A percentile compares a stretch with the other conserved stretches of the same genome.
Evolutionary conservation across 129 eudicot species (phyloP).

Genomic region (Gnaphalium uliginosum): DNA sequence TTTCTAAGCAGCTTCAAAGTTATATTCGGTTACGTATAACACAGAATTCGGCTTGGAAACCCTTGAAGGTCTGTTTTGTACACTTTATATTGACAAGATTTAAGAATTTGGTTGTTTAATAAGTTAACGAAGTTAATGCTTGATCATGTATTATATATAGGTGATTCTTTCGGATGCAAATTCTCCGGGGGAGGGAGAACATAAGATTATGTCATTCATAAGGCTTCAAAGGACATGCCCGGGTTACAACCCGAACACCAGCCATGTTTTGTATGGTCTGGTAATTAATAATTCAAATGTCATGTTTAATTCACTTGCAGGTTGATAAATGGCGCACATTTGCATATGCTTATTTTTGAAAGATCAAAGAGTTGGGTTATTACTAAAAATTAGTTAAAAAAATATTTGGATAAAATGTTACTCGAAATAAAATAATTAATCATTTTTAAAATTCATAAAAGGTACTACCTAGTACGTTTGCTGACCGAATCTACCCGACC

Average conservation of each 20-base stretch:
- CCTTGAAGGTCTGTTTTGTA: conserved; percentile 32
- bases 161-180: conserved; percentile 57
- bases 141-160: conserved; percentile 19
- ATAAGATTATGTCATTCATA: conserved; percentile 60
- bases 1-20: conserved; percentile 39
- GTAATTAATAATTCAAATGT: conserved; percentile 27
- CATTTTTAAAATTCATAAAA: too few relatives aligned
- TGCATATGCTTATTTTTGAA: too few relatives aligned
- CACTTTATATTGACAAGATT: neutral
- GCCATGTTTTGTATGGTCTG: conserved; percentile 73
- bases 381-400: too few relatives aligned
- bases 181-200: conserved; percentile 78
- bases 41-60: conserved; percentile 42
- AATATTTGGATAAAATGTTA: too few relatives aligned
- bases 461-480: too few relatives aligned
- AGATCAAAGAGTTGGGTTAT: too few relatives aligned
- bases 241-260: conserved; percentile 47
- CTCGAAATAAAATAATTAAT: too few relatives aligned
- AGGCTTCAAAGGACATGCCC: conserved; percentile 45
- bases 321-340: neutral
- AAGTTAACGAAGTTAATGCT: neutral
- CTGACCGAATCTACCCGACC: too few relatives aligned
- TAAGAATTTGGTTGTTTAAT: neutral
- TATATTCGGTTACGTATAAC: conserved; percentile 39
- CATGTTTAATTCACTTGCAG: neutral